A percentile compares a stretch with the other conserved stretches of the same genome.
Conservation (phyloP, 306 rosid species). For the Mimosa bimucronata region DNA sequence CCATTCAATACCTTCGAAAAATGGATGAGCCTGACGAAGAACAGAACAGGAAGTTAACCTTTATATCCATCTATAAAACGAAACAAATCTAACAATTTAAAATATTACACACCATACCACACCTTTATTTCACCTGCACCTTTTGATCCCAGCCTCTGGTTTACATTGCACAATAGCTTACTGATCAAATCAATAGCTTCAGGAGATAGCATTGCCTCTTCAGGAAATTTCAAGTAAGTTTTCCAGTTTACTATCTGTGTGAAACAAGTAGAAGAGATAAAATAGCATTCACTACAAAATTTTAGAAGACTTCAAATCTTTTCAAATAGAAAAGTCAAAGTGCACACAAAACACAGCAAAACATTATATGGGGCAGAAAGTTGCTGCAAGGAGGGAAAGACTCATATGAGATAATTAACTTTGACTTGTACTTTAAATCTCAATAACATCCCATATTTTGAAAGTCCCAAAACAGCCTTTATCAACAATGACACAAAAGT, state of each 20-base stretch:
- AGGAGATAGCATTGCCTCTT: conserved; percentile 75
- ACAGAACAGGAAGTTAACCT: conserved; percentile 46
- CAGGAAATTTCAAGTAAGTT: conserved; percentile 94
- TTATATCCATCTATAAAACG: conserved; percentile 25
- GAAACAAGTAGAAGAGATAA: conserved; percentile 31
- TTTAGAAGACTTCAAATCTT: background rate
- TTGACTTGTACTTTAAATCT: background rate
- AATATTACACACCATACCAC: conserved; percentile 78
- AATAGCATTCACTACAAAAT: background rate
- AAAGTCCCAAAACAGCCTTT: background rate
- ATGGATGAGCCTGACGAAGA: conserved; percentile 68
- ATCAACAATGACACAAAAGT: background rate
- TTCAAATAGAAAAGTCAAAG: conserved; percentile 2
- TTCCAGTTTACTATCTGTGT: conserved; percentile 92
- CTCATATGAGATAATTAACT: conserved; percentile 26
- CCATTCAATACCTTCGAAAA: conserved; percentile 77
- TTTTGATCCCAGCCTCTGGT: conserved; percentile 79
- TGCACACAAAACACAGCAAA: background rate
- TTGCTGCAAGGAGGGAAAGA: conserved; percentile 6
- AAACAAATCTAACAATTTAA: conserved; percentile 51
- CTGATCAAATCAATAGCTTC: conserved; percentile 82
- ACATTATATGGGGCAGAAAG: background rate
- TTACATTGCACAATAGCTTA: conserved; percentile 79
- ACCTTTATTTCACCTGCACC: conserved; percentile 96
- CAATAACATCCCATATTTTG: background rate